Base-by-base conservation (phyloP, 1,139 yeast species). In the Kodamaea alishanica region DNA sequence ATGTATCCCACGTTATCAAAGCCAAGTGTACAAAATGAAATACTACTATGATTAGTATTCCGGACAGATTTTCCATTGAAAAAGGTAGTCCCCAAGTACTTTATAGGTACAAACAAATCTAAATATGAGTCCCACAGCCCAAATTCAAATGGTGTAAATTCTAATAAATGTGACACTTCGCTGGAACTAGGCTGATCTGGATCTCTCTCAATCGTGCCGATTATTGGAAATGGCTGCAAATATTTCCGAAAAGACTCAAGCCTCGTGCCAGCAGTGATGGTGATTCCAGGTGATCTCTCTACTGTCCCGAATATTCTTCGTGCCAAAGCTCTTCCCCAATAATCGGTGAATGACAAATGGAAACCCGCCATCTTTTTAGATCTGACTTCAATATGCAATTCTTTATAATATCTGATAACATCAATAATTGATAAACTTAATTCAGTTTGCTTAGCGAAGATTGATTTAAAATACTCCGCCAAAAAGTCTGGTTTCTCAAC, bases 1-100 rank as follows among this genome's bases (percentile, higher is more conserved):
- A 86, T 57, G 50, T 81, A 85, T 0, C 87, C 90, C n/a, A 77
- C 72, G 51, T 81, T 82, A 54, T 86, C 95, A 51, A 73, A 81
- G 0, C 83, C 84, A 2, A 62, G 56, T 25, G 70, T 61, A 55
- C 95, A 85, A 6, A 49, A 40, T 7, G 56, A 55, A 30, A 47
- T 47, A 24, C 67, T 67, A 2, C 52, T 45, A 32, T 47, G 44
- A 10, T 46, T 58, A 33, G 52, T 46, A 52, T 10, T 52, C 49
- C 42, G 49, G 46, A 37, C 48, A 29, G 48, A 33, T 15, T 30
- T 29, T 0, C 69, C 70, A 28, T 70, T 64, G 15, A 50, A 44
- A n/a, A 79, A 56, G 1, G 58, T 41, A 0, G 84, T 63, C 0
- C 89, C 89, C 26, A 83, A 53, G 47, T 73, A 80, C 49, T 69